Conservation (phyloP, 768 basidiomycete species). For the Grammothele lineata region DNA sequence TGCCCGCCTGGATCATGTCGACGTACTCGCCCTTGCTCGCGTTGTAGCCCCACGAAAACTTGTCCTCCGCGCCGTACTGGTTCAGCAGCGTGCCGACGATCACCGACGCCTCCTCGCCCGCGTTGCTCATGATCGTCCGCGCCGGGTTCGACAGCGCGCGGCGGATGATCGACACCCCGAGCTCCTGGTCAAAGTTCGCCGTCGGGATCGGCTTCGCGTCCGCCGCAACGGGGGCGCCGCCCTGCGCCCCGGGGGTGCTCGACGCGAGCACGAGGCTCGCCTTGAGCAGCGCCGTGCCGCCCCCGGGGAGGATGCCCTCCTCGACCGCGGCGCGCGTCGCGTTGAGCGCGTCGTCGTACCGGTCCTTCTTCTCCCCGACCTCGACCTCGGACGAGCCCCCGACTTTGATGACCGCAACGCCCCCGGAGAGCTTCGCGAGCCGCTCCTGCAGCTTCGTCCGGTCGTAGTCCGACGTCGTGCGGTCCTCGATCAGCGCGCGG, state of each 20-base stretch:
- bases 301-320: conserved; percentile 97
- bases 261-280: conserved; percentile 69
- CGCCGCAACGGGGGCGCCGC: conserved; percentile 37
- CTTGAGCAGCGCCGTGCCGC: conserved; percentile 90
- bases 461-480: conserved; percentile 90
- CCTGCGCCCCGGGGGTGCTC: conserved; percentile 23
- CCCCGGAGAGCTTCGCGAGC: conserved; percentile 91
- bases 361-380: conserved; percentile 99
- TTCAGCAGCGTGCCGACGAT: conserved; percentile 84
- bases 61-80: conserved; percentile 65
- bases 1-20: conserved; percentile 92
- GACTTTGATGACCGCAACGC: conserved; percentile 98
- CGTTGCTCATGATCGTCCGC: conserved; percentile 88
- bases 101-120: conserved; percentile 90
- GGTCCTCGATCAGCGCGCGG: conserved; percentile 74
- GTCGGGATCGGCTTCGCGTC: conserved; percentile 69
- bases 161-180: conserved; percentile 90
- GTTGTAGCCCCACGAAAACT: conserved; percentile 88
- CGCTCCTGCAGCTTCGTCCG: conserved; percentile 94
- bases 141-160: conserved; percentile 80
- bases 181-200: conserved; percentile 94
- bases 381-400: conserved; percentile 93
- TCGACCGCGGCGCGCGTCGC: conserved; percentile 98
- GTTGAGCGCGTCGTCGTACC: conserved; percentile 95
- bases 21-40: conserved; percentile 89